Evolutionary conservation across 768 basidiomycete species (phyloP).

Genomic region (Suillus cothurnatus): DNA sequence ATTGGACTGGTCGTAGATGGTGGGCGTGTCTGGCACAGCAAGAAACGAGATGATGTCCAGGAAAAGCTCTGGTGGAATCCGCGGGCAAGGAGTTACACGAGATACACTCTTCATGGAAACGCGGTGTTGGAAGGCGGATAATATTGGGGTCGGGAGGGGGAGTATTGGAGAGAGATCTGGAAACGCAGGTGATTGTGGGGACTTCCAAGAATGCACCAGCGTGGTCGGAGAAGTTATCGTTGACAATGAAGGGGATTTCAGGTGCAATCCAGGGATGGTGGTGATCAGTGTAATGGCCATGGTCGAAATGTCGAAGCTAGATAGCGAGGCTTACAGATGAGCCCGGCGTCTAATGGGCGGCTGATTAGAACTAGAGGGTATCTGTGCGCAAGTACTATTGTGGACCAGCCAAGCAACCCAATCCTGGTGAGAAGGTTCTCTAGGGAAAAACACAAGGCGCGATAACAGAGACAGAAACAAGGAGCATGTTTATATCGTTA

Average conservation of each 20-base stretch:
- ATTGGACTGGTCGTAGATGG: slow-evolving; percentile 19
- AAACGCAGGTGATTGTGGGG: slow-evolving; percentile 1
- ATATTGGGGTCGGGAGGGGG: not conserved
- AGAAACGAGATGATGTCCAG: slow-evolving; percentile 31
- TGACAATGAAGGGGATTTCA: not conserved
- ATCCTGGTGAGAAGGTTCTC: not conserved
- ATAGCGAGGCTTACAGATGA: not conserved
- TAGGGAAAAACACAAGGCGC: not conserved
- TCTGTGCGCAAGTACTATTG: not conserved
- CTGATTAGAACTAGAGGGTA: not conserved
- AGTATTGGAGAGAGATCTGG: not conserved
- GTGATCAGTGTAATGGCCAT: slow-evolving; percentile 3
- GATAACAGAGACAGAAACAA: slow-evolving; percentile 1
- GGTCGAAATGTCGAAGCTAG: not conserved
- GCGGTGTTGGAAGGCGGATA: not conserved
- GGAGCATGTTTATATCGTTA: slow-evolving; percentile 1
- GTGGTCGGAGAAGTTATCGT: not conserved
- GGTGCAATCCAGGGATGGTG: not conserved
- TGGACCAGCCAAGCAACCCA: not conserved
- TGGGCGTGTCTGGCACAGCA: slow-evolving; percentile 17
- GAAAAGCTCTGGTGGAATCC: slow-evolving; percentile 33
- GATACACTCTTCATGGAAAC: not conserved
- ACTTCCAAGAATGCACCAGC: not conserved
- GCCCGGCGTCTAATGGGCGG: not conserved
- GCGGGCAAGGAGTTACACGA: slow-evolving; percentile 9